Conservation (phyloP, 768 basidiomycete genomes). For the Mycena floridula region DNA sequence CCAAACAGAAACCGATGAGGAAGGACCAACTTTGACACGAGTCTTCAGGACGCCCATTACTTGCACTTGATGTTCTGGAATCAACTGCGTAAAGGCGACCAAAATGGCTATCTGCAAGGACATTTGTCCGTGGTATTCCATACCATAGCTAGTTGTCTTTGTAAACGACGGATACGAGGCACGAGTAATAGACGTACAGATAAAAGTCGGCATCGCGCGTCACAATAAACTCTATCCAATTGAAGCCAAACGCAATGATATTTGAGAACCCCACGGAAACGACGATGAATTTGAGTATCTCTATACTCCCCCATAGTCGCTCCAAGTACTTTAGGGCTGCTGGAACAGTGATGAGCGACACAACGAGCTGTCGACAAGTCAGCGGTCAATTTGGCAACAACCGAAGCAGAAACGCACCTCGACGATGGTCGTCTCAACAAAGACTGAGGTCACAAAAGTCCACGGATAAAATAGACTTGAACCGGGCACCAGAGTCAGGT, state of each 20-base stretch:
- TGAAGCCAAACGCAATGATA: slow-evolving; percentile 81
- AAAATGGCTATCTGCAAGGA: slow-evolving; percentile 83
- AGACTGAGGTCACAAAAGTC: slow-evolving; percentile 85
- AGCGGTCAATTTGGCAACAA: slow-evolving; percentile 2
- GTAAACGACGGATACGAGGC: too few relatives aligned
- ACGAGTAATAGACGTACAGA: too few relatives aligned
- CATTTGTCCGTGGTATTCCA: slow-evolving; percentile 90
- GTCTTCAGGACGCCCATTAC: slow-evolving; percentile 77
- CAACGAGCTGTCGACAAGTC: slow-evolving; percentile 51
- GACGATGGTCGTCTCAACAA: slow-evolving; percentile 77
- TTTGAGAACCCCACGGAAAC: slow-evolving; percentile 79
- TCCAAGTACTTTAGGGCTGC: slow-evolving; percentile 88
- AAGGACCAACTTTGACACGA: slow-evolving; percentile 73
- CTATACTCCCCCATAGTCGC: slow-evolving; percentile 86
- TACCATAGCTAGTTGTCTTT: slow-evolving; percentile 58
- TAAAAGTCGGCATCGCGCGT: slow-evolving; percentile 69
- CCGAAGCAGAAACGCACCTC: slow-evolving; percentile 54
- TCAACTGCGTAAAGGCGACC: slow-evolving; percentile 96
- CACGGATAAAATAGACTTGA: slow-evolving; percentile 82
- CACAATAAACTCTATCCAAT: slow-evolving; percentile 78
- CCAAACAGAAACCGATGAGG: background rate
- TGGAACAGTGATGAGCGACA: slow-evolving; percentile 72
- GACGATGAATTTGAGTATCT: slow-evolving; percentile 80
- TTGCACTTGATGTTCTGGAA: slow-evolving; percentile 97
- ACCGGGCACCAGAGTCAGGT: slow-evolving; percentile 78